Evolutionary conservation across 306 rosid species (phyloP), one percentile per base, ranked within the genome.

Genomic region (Ziziphus jujuba): DNA sequence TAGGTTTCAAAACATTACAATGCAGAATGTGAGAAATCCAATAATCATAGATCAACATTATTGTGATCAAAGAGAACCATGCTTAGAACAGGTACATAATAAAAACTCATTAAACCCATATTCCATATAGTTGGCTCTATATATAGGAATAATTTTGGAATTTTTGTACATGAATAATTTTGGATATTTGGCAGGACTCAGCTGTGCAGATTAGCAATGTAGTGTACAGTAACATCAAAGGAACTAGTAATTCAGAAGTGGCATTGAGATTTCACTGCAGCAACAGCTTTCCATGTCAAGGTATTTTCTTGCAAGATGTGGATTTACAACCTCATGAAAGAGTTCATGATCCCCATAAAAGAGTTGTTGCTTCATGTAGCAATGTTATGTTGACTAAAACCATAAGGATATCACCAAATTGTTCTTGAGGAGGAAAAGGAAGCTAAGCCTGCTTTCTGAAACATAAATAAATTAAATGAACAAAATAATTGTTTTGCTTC

Each of bases 211-310:
- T 90, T 5, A 63, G 66, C 53, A 75, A 89, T 75, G 95, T 92
- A 35, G 21, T 75, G 73, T 92, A 84, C 86, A 65, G 71, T 56
- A 87, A 89, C 80, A 89, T 92, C 50, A 70, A 19, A 5, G 96
- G 98, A 0, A 83, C 84, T 33, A 91, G 96, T 77, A 84, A 87
- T 75, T 76, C 92, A 9, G 74, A 79, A 8, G 70, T 87, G 20
- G 90, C 90, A 3, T 72, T 89, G 65, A 80, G 40, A 48, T 84
- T 91, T 14, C 84, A 91, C n/a, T 91, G 98, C 81, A 89, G 95
- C 52, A 33, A 77, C 48, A 76, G 56, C 56, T 75, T 71, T 55
- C 87, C 84, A 17, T 89, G 96, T 62, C 21, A 81, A 22, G 83
- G 70, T 17, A 80, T 91, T 66, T 66, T 65, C 8, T 25, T 91